Evolutionary conservation across 2,329 filamentous ascomycete genomes (phyloP).

Genomic region (Sporothrix brasiliensis): DNA sequence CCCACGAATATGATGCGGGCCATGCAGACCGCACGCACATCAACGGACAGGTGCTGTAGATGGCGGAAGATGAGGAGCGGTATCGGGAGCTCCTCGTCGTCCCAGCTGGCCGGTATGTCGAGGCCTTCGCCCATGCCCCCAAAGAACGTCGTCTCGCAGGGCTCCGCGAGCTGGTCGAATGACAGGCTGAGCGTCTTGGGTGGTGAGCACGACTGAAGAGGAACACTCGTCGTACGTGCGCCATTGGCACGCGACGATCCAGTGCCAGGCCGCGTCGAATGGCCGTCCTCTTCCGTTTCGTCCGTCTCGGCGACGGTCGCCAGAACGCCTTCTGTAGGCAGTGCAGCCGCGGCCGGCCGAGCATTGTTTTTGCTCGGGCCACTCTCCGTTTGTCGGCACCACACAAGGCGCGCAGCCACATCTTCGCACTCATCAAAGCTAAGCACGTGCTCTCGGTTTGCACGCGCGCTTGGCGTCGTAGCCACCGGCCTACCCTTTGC

Average conservation of each 20-base stretch:
- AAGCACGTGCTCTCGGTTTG: slow-evolving; percentile 43
- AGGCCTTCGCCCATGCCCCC: slow-evolving; percentile 45
- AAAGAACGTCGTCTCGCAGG: slow-evolving; percentile 77
- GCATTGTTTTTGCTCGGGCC: slow-evolving; percentile 37
- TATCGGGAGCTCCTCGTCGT: slow-evolving; percentile 84
- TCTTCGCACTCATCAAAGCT: slow-evolving; percentile 83
- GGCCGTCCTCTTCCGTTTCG: slow-evolving; percentile 47
- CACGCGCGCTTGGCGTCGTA: not conserved
- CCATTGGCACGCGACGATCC: slow-evolving; percentile 42
- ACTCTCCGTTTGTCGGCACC: slow-evolving; percentile 62
- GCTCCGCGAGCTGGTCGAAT: slow-evolving; percentile 70
- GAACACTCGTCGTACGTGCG: slow-evolving; percentile 42
- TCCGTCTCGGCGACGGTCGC: slow-evolving; percentile 62
- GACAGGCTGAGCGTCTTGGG: slow-evolving; percentile 64
- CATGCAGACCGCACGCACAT: slow-evolving; percentile 84
- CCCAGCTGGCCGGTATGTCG: slow-evolving; percentile 61
- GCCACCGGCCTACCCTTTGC: slow-evolving; percentile 37
- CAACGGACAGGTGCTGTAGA: slow-evolving; percentile 74
- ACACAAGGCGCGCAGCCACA: slow-evolving; percentile 71
- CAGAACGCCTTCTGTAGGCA: slow-evolving; percentile 43
- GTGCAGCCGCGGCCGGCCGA: slow-evolving; percentile 27
- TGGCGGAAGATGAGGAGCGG: slow-evolving; percentile 75
- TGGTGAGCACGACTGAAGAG: slow-evolving; percentile 52
- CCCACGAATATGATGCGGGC: slow-evolving; percentile 85
- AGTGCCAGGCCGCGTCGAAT: slow-evolving; percentile 12